phyloP scores from a whole-genome alignment of 2,329 filamentous ascomycete genomes.

The Tolypocladium amazonense region DNA sequence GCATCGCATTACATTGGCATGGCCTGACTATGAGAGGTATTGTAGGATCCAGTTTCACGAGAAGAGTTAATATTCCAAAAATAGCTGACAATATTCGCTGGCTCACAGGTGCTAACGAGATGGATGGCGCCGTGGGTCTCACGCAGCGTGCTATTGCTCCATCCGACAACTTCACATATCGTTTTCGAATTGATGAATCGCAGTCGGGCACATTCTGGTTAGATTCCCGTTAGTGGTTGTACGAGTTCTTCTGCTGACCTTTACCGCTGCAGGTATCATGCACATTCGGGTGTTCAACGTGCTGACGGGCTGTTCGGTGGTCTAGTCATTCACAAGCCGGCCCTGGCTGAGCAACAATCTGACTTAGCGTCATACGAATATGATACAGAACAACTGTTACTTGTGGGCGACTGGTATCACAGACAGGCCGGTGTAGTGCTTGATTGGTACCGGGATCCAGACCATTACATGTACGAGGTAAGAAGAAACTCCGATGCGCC shows the following conservation, averaged over 20 bases:
- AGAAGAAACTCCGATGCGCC: not conserved
- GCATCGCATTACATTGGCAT: slow-evolving; percentile 56
- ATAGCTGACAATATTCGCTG: not conserved
- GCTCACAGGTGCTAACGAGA: slow-evolving; percentile 30
- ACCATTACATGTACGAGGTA: slow-evolving; percentile 8
- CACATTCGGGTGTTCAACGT: slow-evolving; percentile 43
- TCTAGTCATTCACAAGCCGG: slow-evolving; percentile 22
- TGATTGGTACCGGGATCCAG: slow-evolving; percentile 10
- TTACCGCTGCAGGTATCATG: slow-evolving; percentile 40
- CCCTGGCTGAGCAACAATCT: slow-evolving; percentile 15
- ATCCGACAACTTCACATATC: slow-evolving; percentile 37
- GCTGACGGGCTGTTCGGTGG: slow-evolving; percentile 10
- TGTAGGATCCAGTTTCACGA: slow-evolving; percentile 16
- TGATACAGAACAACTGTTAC: slow-evolving; percentile 22
- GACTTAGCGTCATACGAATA: slow-evolving; percentile 11
- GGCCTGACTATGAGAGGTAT: slow-evolving; percentile 51
- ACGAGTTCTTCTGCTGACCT: slow-evolving; percentile 1
- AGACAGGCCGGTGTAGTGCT: slow-evolving; percentile 20
- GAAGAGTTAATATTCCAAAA: not conserved
- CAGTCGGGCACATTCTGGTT: slow-evolving; percentile 51
- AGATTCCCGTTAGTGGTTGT: slow-evolving; percentile 34
- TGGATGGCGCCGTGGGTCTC: slow-evolving; percentile 55
- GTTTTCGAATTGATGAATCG: slow-evolving; percentile 42
- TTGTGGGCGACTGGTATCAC: slow-evolving; percentile 28
- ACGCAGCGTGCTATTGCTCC: slow-evolving; percentile 51